phyloP scores from a whole-genome alignment of 345 rosid genomes.

The Erodium maritimum region DNA sequence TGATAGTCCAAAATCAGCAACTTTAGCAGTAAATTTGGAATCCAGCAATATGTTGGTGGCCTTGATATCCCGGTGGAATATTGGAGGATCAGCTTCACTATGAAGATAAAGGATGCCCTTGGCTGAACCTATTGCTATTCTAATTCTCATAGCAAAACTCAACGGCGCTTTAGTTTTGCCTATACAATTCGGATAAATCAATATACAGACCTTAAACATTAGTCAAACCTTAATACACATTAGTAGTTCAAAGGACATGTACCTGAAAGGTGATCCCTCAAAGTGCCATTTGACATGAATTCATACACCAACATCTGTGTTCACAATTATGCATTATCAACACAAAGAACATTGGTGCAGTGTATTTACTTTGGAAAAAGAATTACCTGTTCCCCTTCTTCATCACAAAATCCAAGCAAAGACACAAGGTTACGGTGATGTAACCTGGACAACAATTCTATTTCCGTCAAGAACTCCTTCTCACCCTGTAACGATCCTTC shows the following conservation, averaged over 20 bases:
- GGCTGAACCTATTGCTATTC: slow-evolving; percentile 67
- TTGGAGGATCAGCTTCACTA: slow-evolving; percentile 90
- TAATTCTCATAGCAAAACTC: slow-evolving; percentile 54
- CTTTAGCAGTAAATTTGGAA: slow-evolving; percentile 63
- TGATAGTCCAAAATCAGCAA: slow-evolving; percentile 93
- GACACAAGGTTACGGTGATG: slow-evolving; percentile 94
- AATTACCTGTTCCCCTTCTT: slow-evolving; percentile 85
- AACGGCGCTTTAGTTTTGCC: slow-evolving; percentile 40
- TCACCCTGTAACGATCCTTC: slow-evolving; percentile 90
- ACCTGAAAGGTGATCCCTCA: slow-evolving; percentile 85
- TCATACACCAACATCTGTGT: slow-evolving; percentile 88
- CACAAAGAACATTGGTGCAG: neutral
- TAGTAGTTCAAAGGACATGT: slow-evolving; percentile 8
- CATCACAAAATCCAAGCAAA: slow-evolving; percentile 81
- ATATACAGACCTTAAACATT: slow-evolving; percentile 1
- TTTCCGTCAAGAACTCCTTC: slow-evolving; percentile 85
- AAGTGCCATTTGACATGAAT: slow-evolving; percentile 81
- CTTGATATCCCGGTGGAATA: slow-evolving; percentile 89
- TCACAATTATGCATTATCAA: neutral
- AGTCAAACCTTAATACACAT: neutral
- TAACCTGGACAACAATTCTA: slow-evolving; percentile 70
- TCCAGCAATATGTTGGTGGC: slow-evolving; percentile 84
- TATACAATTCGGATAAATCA: slow-evolving; percentile 17
- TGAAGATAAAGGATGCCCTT: slow-evolving; percentile 80
- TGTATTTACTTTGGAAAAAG: neutral